Conservation (phyloP, 805 yeast genomes). For the Cyberlindnera sargentensis region DNA sequence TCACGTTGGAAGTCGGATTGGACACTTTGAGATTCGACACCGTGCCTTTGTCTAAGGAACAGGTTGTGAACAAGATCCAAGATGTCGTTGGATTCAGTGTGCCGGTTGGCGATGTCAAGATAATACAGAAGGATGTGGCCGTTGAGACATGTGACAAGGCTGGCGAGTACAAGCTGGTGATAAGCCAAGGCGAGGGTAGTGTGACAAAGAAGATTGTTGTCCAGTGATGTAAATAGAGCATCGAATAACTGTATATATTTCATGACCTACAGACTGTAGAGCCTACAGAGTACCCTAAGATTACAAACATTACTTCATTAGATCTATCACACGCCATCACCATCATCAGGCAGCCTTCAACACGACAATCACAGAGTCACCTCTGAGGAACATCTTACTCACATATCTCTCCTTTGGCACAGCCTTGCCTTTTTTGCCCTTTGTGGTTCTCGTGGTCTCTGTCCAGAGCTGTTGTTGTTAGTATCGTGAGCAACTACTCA, state of each 20-base stretch:
- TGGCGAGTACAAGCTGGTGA: slow-evolving; percentile 17
- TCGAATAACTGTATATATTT: not conserved
- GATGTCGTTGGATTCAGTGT: slow-evolving; percentile 10
- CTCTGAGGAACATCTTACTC: slow-evolving; percentile 85
- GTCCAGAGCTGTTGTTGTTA: slow-evolving; percentile 42
- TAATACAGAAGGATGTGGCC: slow-evolving; percentile 1
- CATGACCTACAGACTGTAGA: not conserved
- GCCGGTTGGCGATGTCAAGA: slow-evolving; percentile 13
- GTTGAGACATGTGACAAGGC: slow-evolving; percentile 9
- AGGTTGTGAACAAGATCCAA: slow-evolving; percentile 9
- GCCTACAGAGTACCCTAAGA: not conserved
- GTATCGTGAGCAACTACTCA: not conserved
- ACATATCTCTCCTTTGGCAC: slow-evolving; percentile 72
- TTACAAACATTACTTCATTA: slow-evolving; percentile 8
- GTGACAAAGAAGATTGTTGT: slow-evolving; percentile 15
- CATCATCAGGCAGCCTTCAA: slow-evolving; percentile 36
- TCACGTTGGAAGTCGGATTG: slow-evolving; percentile 17
- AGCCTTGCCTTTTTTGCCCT: slow-evolving; percentile 66
- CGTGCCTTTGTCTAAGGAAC: slow-evolving; percentile 8
- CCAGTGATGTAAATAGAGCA: slow-evolving; percentile 1
- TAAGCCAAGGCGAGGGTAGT: slow-evolving; percentile 9
- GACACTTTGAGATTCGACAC: slow-evolving; percentile 8
- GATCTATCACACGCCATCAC: not conserved
- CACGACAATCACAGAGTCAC: slow-evolving; percentile 89
- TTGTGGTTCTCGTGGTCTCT: slow-evolving; percentile 50